Conservation (phyloP, 2,329 filamentous ascomycete genomes). For the Fusarium pseudograminearum region DNA sequence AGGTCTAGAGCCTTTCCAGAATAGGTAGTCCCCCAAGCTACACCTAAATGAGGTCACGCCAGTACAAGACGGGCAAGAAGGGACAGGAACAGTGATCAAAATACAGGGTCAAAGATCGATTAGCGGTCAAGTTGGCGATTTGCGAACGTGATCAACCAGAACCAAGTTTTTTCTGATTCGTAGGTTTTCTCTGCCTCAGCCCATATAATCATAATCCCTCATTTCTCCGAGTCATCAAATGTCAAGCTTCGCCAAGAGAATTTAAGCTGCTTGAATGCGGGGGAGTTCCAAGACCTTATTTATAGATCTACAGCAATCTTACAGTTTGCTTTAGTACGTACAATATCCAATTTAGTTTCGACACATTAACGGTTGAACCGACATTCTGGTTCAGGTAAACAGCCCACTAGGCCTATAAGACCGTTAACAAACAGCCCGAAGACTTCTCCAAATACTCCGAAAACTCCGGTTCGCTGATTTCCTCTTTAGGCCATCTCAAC, state of each 20-base stretch:
- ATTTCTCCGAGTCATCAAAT: background rate
- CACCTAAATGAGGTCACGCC: slow-evolving; percentile 17
- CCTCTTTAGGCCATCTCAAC: slow-evolving; percentile 8
- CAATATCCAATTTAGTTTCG: background rate
- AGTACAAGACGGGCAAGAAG: background rate
- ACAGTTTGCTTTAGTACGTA: background rate
- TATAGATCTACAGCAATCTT: background rate
- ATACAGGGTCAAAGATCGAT: slow-evolving; percentile 18
- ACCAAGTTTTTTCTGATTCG: background rate
- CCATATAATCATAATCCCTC: background rate
- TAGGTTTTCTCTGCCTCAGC: background rate
- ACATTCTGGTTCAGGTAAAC: background rate
- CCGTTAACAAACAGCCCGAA: background rate
- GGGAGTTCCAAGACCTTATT: background rate
- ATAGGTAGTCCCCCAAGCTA: slow-evolving; percentile 1
- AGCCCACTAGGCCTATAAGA: background rate
- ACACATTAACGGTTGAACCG: background rate
- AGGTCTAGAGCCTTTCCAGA: slow-evolving; percentile 24
- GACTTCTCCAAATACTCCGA: too few relatives aligned
- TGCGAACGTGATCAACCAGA: slow-evolving; percentile 3
- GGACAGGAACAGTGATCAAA: slow-evolving; percentile 12
- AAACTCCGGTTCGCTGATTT: slow-evolving; percentile 24
- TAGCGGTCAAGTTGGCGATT: slow-evolving; percentile 16
- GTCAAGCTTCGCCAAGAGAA: slow-evolving; percentile 23
- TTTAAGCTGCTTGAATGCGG: background rate